Conservation (phyloP, 768 basidiomycete genomes). For the Tremella fuciformis region DNA sequence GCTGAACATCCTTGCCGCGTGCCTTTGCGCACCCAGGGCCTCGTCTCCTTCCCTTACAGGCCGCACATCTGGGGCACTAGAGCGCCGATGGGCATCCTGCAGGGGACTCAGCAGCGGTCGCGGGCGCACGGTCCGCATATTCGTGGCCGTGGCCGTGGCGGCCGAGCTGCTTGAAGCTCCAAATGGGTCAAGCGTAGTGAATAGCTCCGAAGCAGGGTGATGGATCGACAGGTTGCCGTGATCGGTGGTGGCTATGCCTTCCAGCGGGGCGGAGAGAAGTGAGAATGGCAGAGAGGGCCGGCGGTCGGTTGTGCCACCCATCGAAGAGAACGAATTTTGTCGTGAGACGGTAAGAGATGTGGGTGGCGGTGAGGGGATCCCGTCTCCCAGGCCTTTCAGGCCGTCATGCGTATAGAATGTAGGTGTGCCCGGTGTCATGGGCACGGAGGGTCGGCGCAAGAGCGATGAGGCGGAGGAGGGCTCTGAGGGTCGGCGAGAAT, state of each 20-base stretch:
- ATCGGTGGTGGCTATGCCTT: too few species aligned
- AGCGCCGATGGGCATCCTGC: too few species aligned
- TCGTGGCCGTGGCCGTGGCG: neutral
- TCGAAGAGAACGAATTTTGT: slow-evolving; percentile 2
- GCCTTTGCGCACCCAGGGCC: neutral
- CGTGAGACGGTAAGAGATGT: neutral
- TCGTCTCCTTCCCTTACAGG: neutral
- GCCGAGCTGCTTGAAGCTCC: too few species aligned
- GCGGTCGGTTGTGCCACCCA: too few species aligned
- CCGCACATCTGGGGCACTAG: too few species aligned
- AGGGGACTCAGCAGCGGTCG: too few species aligned
- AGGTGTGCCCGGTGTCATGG: neutral
- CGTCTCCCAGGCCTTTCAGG: neutral
- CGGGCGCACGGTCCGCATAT: neutral
- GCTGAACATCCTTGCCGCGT: neutral
- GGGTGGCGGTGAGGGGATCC: neutral
- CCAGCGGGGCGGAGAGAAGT: too few species aligned
- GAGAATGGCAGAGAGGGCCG: too few species aligned
- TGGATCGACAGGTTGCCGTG: too few species aligned
- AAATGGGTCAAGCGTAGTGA: too few species aligned
- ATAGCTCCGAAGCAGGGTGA: too few species aligned
- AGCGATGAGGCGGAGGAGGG: slow-evolving; percentile 13
- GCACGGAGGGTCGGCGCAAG: neutral
- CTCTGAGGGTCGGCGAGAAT: slow-evolving; percentile 18
- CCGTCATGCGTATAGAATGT: neutral